phyloP scores from a whole-genome alignment of 495 filamentous ascomycete species.

The Daldinia caldariorum region DNA sequence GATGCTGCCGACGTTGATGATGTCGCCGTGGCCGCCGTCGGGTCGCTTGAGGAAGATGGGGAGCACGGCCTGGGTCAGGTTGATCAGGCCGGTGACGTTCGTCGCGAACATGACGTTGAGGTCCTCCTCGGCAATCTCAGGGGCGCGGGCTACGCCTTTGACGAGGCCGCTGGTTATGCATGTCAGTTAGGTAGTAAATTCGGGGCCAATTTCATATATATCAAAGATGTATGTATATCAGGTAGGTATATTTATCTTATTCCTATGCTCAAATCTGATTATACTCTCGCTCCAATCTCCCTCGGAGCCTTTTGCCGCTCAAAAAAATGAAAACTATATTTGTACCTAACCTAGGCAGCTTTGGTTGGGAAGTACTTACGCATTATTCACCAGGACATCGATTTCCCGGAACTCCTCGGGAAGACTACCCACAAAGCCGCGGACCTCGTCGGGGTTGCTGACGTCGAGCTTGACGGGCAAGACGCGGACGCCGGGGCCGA shows the following conservation, averaged over 20 bases:
- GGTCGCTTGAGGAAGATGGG: conserved; percentile 82
- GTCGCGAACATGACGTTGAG: conserved; percentile 89
- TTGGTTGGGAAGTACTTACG: conserved; percentile 64
- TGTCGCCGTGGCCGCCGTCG: conserved; percentile 85
- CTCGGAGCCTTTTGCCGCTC: not conserved
- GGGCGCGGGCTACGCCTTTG: conserved; percentile 86
- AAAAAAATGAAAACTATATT: conserved; percentile 2
- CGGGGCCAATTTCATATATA: not conserved
- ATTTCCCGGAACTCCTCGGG: conserved; percentile 88
- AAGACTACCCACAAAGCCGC: conserved; percentile 74
- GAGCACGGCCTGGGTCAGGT: conserved; percentile 94
- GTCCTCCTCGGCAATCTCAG: conserved; percentile 83
- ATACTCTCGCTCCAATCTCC: not conserved
- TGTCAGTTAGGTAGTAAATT: conserved; percentile 11
- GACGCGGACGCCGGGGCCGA: conserved; percentile 83
- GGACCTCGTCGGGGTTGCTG: conserved; percentile 79
- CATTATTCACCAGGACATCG: conserved; percentile 95
- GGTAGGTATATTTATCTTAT: not conserved
- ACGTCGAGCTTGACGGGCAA: conserved; percentile 87
- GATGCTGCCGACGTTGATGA: conserved; percentile 97
- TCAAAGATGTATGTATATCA: not conserved
- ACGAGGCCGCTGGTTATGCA: conserved; percentile 73
- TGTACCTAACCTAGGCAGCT: no score
- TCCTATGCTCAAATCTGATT: not conserved
- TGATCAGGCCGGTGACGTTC: conserved; percentile 93